Percentiles rank a stretch among this genome's conserved stretches.
phyloP scores from a whole-genome alignment of 768 basidiomycete genomes.

The Amanita pallidorosea region DNA sequence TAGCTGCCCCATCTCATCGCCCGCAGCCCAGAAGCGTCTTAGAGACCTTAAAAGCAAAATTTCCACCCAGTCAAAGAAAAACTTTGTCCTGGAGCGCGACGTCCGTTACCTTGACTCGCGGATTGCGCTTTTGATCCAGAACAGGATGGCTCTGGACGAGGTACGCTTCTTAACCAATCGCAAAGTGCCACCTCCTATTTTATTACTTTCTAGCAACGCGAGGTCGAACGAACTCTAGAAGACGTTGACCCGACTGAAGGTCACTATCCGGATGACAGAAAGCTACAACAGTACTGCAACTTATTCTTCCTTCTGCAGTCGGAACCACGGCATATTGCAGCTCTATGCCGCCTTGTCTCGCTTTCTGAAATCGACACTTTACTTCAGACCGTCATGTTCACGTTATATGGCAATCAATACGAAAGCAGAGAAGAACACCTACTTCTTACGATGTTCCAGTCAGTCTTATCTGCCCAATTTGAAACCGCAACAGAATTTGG shows the following conservation, averaged over 20 bases:
- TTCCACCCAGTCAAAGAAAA: slow-evolving; percentile 98
- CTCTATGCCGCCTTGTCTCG: slow-evolving; percentile 92
- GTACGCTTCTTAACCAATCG: slow-evolving; percentile 31
- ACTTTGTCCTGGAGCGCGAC: slow-evolving; percentile 97
- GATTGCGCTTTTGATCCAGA: slow-evolving; percentile 96
- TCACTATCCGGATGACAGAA: slow-evolving; percentile 89
- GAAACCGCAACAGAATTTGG: slow-evolving; percentile 99
- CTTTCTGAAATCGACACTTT: slow-evolving; percentile 97
- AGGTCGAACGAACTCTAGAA: slow-evolving; percentile 91
- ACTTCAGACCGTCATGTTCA: slow-evolving; percentile 99
- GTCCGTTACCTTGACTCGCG: slow-evolving; percentile 96
- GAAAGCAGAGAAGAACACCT: slow-evolving; percentile 97
- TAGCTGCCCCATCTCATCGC: slow-evolving; percentile 5
- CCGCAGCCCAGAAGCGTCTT: slow-evolving; percentile 87
- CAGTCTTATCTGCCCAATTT: slow-evolving; percentile 96
- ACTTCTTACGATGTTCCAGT: slow-evolving; percentile 98
- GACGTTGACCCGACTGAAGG: slow-evolving; percentile 92
- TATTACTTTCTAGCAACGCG: slow-evolving; percentile 58
- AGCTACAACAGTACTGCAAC: slow-evolving; percentile 93
- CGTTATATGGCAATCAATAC: slow-evolving; percentile 98
- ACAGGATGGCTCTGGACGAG: slow-evolving; percentile 95
- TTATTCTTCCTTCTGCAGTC: slow-evolving; percentile 98
- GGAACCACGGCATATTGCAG: slow-evolving; percentile 94
- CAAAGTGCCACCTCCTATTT: neutral
- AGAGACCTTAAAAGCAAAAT: slow-evolving; percentile 95